These are phyloP conservation scores for Hemerocallis citrina DNA, from an alignment of 106 monocot genomes.

Conservation along the genomic window DNA sequence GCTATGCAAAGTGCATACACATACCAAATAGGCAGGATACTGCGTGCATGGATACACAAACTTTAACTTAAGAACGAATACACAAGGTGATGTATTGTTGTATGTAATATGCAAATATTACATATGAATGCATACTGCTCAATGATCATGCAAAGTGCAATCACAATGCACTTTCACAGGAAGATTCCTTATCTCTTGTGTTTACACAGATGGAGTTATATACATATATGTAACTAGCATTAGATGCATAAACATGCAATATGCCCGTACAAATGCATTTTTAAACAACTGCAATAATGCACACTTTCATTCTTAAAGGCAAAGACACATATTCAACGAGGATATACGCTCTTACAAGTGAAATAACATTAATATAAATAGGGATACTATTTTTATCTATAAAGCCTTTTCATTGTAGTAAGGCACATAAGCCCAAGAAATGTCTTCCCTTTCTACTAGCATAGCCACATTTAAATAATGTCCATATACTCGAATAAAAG, in stretches of 20 bases:
- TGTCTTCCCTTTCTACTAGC: neutral
- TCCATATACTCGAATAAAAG: too few relatives aligned
- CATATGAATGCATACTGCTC: too few relatives aligned
- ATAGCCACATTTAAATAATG: too few relatives aligned
- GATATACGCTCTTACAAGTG: neutral
- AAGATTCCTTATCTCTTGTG: neutral
- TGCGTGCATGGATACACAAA: too few relatives aligned
- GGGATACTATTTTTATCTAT: neutral
- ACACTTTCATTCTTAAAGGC: neutral
- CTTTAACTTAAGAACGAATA: too few relatives aligned
- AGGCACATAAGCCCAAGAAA: neutral
- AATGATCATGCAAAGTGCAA: too few relatives aligned
- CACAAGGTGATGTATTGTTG: too few relatives aligned
- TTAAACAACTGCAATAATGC: neutral
- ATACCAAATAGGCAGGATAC: too few relatives aligned
- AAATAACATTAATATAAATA: neutral
- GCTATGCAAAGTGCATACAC: too few relatives aligned
- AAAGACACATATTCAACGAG: neutral
- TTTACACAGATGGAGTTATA: neutral
- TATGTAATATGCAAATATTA: too few relatives aligned
- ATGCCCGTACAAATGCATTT: neutral
- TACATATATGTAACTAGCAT: neutral
- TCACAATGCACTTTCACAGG: too few relatives aligned
- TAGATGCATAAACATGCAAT: too few relatives aligned
- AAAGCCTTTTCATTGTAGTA: neutral